Conservation (phyloP, 2,329 filamentous ascomycete species). For the Cladosporium sp. region DNA sequence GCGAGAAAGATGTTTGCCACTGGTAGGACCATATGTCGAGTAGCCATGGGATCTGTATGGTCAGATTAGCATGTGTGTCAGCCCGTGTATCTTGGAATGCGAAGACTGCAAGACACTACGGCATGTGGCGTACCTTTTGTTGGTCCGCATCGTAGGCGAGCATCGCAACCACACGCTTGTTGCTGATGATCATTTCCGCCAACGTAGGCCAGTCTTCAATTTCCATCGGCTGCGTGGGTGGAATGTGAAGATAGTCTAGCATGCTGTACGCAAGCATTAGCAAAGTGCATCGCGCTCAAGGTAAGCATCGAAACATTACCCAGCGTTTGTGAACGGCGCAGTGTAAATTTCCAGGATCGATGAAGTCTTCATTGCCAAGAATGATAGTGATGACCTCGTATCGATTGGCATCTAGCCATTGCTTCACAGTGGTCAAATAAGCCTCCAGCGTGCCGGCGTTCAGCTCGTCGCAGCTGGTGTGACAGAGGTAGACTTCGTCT, state of each 20-base stretch:
- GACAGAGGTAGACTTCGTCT: slow-evolving; percentile 61
- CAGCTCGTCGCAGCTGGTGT: slow-evolving; percentile 62
- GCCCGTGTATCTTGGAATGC: neutral
- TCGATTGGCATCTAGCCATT: slow-evolving; percentile 68
- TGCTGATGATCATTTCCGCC: slow-evolving; percentile 69
- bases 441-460: slow-evolving; percentile 53
- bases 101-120: slow-evolving; percentile 68
- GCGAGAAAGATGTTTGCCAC: slow-evolving; percentile 90
- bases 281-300: too few species aligned
- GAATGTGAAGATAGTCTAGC: slow-evolving; percentile 70
- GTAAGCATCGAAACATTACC: slow-evolving; percentile 40
- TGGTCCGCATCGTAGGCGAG: slow-evolving; percentile 2
- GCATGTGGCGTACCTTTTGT: slow-evolving; percentile 51
- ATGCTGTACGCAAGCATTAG: slow-evolving; percentile 55
- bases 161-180: slow-evolving; percentile 64
- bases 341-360: slow-evolving; percentile 68
- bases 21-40: slow-evolving; percentile 84
- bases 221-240: slow-evolving; percentile 69
- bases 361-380: slow-evolving; percentile 79
- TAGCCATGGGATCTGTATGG: slow-evolving; percentile 80
- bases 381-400: slow-evolving; percentile 87
- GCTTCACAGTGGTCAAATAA: slow-evolving; percentile 60
- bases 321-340: slow-evolving; percentile 65
- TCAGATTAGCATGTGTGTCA: slow-evolving; percentile 51
- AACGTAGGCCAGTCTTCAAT: slow-evolving; percentile 82